Percentiles rank a stretch among this genome's conserved stretches.
phyloP scores from a whole-genome alignment of 176 grass and related monocot species.

The Aegilops sharonensis region DNA sequence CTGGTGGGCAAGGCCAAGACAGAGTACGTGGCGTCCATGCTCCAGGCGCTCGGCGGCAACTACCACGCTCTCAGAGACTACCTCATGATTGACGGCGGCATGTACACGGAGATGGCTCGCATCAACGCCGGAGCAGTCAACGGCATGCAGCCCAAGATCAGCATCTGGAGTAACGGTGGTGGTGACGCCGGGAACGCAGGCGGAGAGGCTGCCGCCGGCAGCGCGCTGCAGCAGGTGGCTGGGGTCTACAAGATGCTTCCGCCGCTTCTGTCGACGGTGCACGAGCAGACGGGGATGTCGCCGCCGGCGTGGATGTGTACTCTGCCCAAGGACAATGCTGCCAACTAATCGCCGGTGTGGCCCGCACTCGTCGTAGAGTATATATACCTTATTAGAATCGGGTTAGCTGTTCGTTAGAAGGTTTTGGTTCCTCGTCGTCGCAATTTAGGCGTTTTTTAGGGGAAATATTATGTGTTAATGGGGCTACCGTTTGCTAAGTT shows the following conservation, averaged over 20 bases:
- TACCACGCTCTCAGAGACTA: constrained; percentile 16
- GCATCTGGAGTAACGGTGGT: neutral
- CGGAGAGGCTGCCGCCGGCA: neutral
- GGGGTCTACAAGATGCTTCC: constrained; percentile 8
- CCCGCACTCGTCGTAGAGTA: too few species aligned
- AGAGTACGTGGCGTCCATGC: constrained; percentile 11
- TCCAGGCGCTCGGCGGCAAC: constrained; percentile 13
- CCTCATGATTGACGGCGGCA: constrained; percentile 4
- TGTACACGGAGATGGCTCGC: constrained; percentile 1
- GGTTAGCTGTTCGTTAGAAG: too few species aligned
- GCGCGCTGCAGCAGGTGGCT: neutral
- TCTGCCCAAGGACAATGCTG: neutral
- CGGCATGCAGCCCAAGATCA: constrained; percentile 21
- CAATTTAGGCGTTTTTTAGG: too few species aligned
- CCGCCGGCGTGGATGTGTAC: neutral
- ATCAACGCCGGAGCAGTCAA: neutral
- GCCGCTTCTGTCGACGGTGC: neutral
- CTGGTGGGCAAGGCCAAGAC: constrained; percentile 6
- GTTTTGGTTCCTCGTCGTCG: too few species aligned
- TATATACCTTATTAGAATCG: too few species aligned
- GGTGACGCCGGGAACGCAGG: neutral
- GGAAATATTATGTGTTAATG: too few species aligned
- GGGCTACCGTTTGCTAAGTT: too few species aligned
- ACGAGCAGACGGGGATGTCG: constrained; percentile 7
- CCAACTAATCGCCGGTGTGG: neutral